Conservation (phyloP, 768 basidiomycete species). For the Hericium coralloides region DNA sequence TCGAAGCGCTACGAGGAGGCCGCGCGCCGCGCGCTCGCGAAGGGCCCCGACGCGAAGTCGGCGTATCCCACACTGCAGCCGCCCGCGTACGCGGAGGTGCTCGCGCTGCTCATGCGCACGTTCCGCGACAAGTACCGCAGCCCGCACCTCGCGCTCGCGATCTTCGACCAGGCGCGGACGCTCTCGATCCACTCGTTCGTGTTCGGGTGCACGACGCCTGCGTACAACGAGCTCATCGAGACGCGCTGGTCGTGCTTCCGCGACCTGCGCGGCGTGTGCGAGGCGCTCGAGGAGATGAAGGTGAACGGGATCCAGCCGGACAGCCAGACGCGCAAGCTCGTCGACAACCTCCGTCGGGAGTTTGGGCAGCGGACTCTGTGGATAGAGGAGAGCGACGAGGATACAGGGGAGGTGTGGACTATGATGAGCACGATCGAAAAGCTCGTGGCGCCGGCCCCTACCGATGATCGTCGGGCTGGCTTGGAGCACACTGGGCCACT, state of each 20-base stretch:
- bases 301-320: neutral
- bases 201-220: constrained; percentile 79
- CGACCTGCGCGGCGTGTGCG: neutral
- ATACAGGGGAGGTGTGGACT: neutral
- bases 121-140: constrained; percentile 74
- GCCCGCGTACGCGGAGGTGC: constrained; percentile 61
- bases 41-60: constrained; percentile 16
- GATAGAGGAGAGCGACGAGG: neutral
- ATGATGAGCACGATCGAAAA: neutral
- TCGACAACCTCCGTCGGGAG: neutral
- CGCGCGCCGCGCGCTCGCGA: constrained; percentile 30
- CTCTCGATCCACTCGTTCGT: constrained; percentile 77
- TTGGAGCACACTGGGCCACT: too few relatives aligned
- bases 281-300: neutral
- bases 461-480: too few relatives aligned
- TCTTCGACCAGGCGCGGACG: constrained; percentile 74
- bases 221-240: constrained; percentile 82
- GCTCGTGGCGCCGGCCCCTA: neutral
- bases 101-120: constrained; percentile 68
- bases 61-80: constrained; percentile 40
- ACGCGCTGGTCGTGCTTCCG: constrained; percentile 68
- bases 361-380: neutral
- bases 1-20: constrained; percentile 41
- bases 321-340: neutral
- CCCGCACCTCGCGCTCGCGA: constrained; percentile 71